Percentiles rank a stretch among this genome's conserved stretches.
phyloP scores from a whole-genome alignment of 768 basidiomycete species.

The Obba rivulosa region DNA sequence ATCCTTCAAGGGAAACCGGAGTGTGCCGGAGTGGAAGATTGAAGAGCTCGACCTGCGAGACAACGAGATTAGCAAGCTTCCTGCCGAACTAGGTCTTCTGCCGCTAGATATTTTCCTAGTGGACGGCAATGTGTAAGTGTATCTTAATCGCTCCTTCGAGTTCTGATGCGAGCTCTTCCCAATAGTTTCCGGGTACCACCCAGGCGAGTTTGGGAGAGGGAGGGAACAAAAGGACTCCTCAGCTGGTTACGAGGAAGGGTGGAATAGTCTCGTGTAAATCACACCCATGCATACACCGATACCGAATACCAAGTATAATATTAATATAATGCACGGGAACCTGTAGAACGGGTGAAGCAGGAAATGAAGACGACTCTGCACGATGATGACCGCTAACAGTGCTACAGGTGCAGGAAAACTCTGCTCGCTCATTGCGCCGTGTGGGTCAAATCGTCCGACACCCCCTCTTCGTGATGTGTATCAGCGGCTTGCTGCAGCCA shows the following conservation, averaged over 20 bases:
- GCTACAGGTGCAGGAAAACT: no score
- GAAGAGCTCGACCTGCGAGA: conserved; percentile 82
- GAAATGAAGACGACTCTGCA: no score
- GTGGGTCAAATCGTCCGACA: no score
- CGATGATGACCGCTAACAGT: no score
- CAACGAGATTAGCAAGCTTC: conserved; percentile 70
- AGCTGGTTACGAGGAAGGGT: conserved; percentile 75
- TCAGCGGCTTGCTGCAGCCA: conserved; percentile 67
- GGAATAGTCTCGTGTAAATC: no score
- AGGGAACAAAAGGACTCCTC: conserved; percentile 77
- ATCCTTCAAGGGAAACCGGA: conserved; percentile 58
- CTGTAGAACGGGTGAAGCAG: no score
- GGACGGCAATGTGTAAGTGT: conserved; percentile 75
- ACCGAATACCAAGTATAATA: no score
- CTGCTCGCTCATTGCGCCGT: no score
- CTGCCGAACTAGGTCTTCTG: conserved; percentile 64
- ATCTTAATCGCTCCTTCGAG: not conserved
- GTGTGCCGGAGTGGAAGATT: conserved; percentile 64
- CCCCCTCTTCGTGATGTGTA: not conserved
- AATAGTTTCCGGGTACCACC: conserved; percentile 76
- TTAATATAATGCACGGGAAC: no score
- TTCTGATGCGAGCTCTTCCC: not conserved
- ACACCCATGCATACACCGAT: no score
- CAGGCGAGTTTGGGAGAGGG: conserved; percentile 79
- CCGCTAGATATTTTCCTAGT: conserved; percentile 79